Evolutionary conservation across 306 rosid species (phyloP), one percentile per base, ranked within the genome.

Genomic region (Pterocarpus macrocarpus): DNA sequence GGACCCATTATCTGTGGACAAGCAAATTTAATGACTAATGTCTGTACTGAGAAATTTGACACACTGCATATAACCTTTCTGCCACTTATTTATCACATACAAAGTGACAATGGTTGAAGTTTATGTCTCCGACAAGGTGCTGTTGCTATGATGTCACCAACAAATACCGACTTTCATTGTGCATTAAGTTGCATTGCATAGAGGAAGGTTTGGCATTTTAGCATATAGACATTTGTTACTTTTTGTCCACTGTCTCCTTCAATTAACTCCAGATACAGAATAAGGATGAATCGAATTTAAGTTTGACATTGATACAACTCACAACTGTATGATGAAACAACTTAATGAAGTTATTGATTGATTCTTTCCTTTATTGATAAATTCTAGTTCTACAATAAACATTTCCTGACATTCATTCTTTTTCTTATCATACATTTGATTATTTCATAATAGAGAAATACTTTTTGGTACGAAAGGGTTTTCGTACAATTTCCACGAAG

Each of bases 141-240:
- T 73, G 84, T 82, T 68, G 68, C 49, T 49, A 80, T 87, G 58
- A 80, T 86, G 81, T 22, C 50, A 81, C 58, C 73, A 3, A 84
- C 76, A 67, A 52, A 62, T 61, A 8, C 68, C 69, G 4, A 22
- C 14, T 56, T 33, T 62, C 61, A 28, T 68, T 15, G 2, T 45
- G 58, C 33, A 22, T 58, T 39, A 11, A 13, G 28, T 38, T 50
- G 49, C 70, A 59, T 17, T 32, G 73, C 83, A 45, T 64, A 57
- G 47, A 69, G 67, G 14, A 64, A 78, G 35, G 39, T 77, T 62
- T 78, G 76, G 33, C 75, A 83, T 83, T 53, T 52, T 41, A 57
- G 32, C 65, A 59, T 44, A 41, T 39, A 12, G 4, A 64, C 44
- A 82, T 75, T 41, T 52, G 28, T 41, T 78, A 63, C 35, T 10